Evolutionary conservation across 2,329 filamentous ascomycete genomes (phyloP).

Genomic region (Fusarium longipes): DNA sequence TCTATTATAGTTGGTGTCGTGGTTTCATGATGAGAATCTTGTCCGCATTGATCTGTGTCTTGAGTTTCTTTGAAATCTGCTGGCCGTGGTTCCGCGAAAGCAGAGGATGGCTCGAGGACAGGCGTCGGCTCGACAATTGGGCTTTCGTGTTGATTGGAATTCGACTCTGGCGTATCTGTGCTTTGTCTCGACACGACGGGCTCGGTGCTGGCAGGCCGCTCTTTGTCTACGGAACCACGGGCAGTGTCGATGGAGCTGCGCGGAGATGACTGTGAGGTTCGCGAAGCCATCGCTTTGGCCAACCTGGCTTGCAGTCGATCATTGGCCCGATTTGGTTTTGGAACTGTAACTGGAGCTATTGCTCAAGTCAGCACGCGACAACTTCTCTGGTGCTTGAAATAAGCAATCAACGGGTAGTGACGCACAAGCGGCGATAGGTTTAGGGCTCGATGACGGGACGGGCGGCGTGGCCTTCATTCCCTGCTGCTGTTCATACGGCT

Average conservation of each 20-base stretch:
- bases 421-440: conserved; percentile 19
- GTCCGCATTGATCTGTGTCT: conserved; percentile 1
- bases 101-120: neutral
- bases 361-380: conserved; percentile 6
- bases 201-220: conserved; percentile 35
- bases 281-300: conserved; percentile 85
- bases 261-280: conserved; percentile 57
- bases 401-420: neutral
- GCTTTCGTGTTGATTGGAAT: conserved; percentile 19
- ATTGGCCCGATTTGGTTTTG: conserved; percentile 76
- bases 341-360: conserved; percentile 58
- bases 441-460: conserved; percentile 50
- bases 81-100: neutral
- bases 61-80: conserved; percentile 1
- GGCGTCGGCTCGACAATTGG: conserved; percentile 8
- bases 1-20: conserved; percentile 21
- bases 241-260: conserved; percentile 54
- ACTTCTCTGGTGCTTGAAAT: neutral
- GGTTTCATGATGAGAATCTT: neutral
- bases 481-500: conserved; percentile 36
- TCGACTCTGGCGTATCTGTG: conserved; percentile 20
- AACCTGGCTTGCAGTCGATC: conserved; percentile 90
- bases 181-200: conserved; percentile 25
- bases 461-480: conserved; percentile 34
- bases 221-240: conserved; percentile 47